Percentiles rank a stretch among this genome's conserved stretches.
These are phyloP conservation scores for Insectozyma bohioensis DNA, from an alignment of 1,139 yeast genomes.

Conservation along the genomic window DNA sequence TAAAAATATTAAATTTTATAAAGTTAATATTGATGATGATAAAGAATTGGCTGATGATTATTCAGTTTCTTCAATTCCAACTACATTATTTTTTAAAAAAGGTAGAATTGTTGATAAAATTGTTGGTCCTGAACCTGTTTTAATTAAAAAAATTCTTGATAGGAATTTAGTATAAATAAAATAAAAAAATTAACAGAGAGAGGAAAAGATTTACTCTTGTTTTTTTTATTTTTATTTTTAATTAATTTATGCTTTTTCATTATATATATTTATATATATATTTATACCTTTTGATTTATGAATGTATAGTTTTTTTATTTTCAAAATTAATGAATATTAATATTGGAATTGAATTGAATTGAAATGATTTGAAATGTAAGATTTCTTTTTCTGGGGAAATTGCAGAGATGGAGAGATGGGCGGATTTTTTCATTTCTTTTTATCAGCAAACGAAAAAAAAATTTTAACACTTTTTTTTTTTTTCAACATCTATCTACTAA, in stretches of 20 bases:
- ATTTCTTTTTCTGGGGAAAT: too few relatives aligned
- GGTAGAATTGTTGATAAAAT: conserved; percentile 69
- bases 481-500: too few relatives aligned
- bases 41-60: conserved; percentile 20
- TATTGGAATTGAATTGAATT: too few relatives aligned
- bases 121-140: conserved; percentile 72
- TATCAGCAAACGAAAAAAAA: neutral
- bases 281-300: neutral
- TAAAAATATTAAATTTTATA: conserved; percentile 12
- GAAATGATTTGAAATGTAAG: too few relatives aligned
- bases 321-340: too few relatives aligned
- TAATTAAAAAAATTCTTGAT: conserved; percentile 14
- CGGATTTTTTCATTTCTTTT: neutral
- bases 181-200: too few relatives aligned
- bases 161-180: too few relatives aligned
- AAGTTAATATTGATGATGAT: conserved; percentile 15
- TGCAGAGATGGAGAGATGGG: too few relatives aligned
- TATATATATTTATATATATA: neutral
- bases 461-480: neutral
- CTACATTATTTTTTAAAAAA: conserved; percentile 57
- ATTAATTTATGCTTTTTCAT: neutral
- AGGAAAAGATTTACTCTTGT: too few relatives aligned
- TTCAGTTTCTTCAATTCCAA: conserved; percentile 66
- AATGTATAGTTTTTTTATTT: too few relatives aligned
- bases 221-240: neutral